phyloP scores from a whole-genome alignment of 345 rosid species.

The Heritiera fomes region DNA sequence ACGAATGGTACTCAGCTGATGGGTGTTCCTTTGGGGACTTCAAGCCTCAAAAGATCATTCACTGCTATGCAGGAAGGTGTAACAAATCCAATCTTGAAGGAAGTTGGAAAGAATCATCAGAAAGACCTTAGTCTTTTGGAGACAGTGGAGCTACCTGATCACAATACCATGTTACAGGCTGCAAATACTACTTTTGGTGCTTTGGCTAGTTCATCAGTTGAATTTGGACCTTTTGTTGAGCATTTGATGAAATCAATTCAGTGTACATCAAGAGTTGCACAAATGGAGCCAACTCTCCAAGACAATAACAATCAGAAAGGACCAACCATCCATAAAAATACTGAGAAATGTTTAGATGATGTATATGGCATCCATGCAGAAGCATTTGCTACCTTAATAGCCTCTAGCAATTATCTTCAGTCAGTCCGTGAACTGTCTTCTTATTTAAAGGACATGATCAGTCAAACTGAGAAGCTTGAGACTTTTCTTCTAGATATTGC shows the following conservation, averaged over 20 bases:
- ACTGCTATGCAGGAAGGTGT: neutral
- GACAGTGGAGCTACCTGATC: neutral
- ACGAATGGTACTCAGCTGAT: neutral
- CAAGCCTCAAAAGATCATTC: slow-evolving; percentile 8
- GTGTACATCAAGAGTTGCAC: neutral
- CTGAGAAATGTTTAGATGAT: neutral
- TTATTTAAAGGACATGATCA: neutral
- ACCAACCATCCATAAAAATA: neutral
- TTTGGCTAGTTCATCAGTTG: neutral
- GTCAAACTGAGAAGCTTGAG: neutral
- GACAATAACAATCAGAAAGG: neutral
- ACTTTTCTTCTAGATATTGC: neutral
- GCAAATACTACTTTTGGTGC: neutral
- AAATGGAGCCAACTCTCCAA: neutral
- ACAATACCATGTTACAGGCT: neutral
- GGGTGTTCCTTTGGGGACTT: neutral
- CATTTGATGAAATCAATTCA: neutral
- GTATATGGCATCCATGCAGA: neutral
- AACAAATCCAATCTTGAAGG: neutral
- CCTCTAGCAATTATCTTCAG: neutral
- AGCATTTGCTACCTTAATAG: too few relatives aligned
- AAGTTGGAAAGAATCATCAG: neutral
- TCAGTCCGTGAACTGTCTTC: neutral
- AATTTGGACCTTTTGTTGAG: neutral
- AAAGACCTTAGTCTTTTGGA: neutral